These are phyloP conservation scores for Camellia granthamiana DNA, from an alignment of 148 eudicot genomes.

Conservation along the genomic window DNA sequence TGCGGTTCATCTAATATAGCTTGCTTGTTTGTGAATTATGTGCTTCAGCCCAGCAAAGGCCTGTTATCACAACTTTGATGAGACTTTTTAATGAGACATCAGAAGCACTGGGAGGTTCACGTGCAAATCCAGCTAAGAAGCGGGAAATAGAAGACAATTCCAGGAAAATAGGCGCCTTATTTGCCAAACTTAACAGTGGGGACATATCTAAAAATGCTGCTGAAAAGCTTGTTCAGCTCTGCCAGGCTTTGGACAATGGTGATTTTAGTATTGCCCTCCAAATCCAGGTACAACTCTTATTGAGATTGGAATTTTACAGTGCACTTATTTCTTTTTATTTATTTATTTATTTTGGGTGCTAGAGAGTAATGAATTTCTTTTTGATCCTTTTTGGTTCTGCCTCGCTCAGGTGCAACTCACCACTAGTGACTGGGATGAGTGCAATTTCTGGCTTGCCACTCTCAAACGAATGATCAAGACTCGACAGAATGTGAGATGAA, in stretches of 20 bases:
- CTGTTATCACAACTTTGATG: slow-evolving; percentile 76
- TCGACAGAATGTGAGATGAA: slow-evolving; percentile 22
- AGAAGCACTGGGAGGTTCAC: slow-evolving; percentile 78
- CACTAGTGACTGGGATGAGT: slow-evolving; percentile 30
- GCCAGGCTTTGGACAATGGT: slow-evolving; percentile 79
- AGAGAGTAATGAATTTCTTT: background rate
- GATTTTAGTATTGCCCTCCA: slow-evolving; percentile 83
- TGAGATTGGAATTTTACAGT: background rate
- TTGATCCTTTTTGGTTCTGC: background rate
- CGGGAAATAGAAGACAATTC: slow-evolving; percentile 94
- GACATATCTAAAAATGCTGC: slow-evolving; percentile 86
- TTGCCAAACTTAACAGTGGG: slow-evolving; percentile 75
- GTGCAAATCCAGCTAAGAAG: slow-evolving; percentile 70
- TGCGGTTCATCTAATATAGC: background rate
- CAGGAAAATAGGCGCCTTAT: slow-evolving; percentile 78
- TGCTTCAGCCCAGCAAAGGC: slow-evolving; percentile 74
- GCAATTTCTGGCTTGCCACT: slow-evolving; percentile 31
- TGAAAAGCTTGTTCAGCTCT: slow-evolving; percentile 85
- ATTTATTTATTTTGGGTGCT: background rate
- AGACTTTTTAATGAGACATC: slow-evolving; percentile 87
- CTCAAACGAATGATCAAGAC: slow-evolving; percentile 29
- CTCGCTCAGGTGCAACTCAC: slow-evolving; percentile 19
- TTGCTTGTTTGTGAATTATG: slow-evolving; percentile 16
- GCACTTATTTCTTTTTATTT: background rate
- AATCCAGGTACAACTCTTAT: slow-evolving; percentile 56